Percentiles rank a stretch among this genome's conserved stretches.
These are phyloP conservation scores for Aspergillus phoenicis DNA, from an alignment of 2,329 filamentous ascomycete species.

Conservation along the genomic window DNA sequence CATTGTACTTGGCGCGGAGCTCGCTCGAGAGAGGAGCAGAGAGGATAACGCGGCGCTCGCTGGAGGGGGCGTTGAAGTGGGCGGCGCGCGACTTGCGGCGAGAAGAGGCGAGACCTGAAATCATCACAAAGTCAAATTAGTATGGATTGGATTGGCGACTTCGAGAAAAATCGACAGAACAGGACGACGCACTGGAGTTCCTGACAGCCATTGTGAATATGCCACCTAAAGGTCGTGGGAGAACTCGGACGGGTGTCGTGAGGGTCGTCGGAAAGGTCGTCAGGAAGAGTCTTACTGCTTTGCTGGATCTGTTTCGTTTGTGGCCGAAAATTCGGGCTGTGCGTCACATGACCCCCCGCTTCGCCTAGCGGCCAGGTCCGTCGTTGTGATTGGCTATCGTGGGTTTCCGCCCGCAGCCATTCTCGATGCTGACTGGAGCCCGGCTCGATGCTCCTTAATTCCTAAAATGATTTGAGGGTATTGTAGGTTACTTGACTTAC, in stretches of 20 bases:
- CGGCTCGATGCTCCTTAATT: too few species aligned
- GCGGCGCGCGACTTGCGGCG: conserved; percentile 98
- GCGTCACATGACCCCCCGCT: conserved; percentile 32
- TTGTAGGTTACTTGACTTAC: too few species aligned
- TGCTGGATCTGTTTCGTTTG: conserved; percentile 13
- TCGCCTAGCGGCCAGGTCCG: conserved; percentile 25
- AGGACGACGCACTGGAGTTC: conserved; percentile 32
- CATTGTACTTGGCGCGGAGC: conserved; percentile 98
- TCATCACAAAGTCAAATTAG: conserved; percentile 8
- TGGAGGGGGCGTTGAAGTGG: conserved; percentile 90
- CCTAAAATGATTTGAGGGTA: too few species aligned
- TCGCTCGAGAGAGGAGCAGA: conserved; percentile 94
- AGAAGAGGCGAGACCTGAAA: conserved; percentile 63
- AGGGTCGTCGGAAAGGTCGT: conserved; percentile 24
- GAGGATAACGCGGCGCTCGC: conserved; percentile 94
- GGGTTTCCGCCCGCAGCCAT: background rate
- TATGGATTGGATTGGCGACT: conserved; percentile 1
- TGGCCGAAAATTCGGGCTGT: conserved; percentile 31
- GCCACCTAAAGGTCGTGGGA: conserved; percentile 25
- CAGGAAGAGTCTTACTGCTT: conserved; percentile 12
- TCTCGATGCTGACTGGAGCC: background rate
- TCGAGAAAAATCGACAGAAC: background rate
- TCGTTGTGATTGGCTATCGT: conserved; percentile 11
- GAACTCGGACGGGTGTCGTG: conserved; percentile 24
- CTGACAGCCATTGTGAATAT: conserved; percentile 35